Evolutionary conservation across 495 filamentous ascomycete species (phyloP).

Genomic region (Trichoderma parareesei): DNA sequence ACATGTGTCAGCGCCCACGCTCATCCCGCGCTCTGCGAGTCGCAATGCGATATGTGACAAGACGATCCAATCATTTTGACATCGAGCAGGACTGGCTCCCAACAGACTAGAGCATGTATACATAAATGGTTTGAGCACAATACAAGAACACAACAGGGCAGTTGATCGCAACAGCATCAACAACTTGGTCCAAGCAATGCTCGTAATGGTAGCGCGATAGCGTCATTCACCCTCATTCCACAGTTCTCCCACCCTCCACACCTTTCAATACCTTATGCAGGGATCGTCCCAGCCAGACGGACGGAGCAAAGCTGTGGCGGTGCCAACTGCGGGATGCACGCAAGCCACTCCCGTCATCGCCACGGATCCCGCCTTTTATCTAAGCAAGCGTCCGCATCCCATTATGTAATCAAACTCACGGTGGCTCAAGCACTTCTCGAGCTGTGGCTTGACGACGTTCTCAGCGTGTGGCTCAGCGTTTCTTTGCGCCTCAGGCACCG

Average conservation of each 20-base stretch:
- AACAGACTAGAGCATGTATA: too few species aligned
- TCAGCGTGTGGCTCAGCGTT: background rate
- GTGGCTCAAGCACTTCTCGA: background rate
- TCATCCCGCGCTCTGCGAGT: too few species aligned
- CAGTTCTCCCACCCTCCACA: background rate
- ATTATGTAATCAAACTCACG: too few species aligned
- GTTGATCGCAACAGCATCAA: too few species aligned
- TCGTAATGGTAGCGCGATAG: background rate
- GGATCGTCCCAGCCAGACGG: slow-evolving; percentile 1
- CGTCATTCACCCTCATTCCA: background rate
- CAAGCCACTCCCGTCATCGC: slow-evolving; percentile 6
- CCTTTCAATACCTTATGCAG: background rate
- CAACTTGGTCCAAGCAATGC: too few species aligned
- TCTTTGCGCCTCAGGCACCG: slow-evolving; percentile 11
- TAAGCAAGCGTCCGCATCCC: too few species aligned
- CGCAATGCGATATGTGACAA: too few species aligned
- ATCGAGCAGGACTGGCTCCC: too few species aligned
- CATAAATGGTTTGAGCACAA: too few species aligned
- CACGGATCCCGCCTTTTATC: background rate
- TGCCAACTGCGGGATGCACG: background rate
- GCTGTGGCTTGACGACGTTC: background rate
- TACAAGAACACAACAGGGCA: too few species aligned
- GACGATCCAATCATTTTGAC: too few species aligned
- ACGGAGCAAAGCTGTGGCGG: background rate
- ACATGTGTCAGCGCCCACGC: too few species aligned